Percentiles rank a stretch among this genome's conserved stretches.
Conservation (phyloP, 768 basidiomycete species). For the Lyophyllum semitale region DNA sequence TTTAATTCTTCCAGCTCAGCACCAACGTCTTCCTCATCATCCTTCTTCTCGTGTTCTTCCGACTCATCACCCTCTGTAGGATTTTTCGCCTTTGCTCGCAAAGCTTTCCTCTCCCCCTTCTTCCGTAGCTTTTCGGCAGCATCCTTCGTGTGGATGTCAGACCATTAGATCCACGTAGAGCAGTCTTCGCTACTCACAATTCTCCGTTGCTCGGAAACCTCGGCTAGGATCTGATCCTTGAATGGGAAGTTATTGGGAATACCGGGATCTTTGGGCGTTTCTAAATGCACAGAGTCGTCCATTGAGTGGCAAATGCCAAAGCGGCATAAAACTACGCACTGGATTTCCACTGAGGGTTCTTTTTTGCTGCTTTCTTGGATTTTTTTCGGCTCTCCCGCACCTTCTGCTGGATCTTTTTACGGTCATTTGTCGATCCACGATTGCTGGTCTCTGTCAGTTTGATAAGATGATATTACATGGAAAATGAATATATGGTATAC, state of each 20-base stretch:
- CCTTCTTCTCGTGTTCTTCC: slow-evolving; percentile 18
- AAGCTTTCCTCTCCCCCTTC: slow-evolving; percentile 65
- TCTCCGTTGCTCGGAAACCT: slow-evolving; percentile 81
- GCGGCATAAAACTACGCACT: slow-evolving; percentile 49
- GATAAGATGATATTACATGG: neutral
- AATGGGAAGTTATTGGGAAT: slow-evolving; percentile 93
- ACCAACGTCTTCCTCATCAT: slow-evolving; percentile 28
- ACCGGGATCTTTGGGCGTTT: slow-evolving; percentile 86
- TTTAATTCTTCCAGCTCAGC: slow-evolving; percentile 26
- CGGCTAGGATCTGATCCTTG: slow-evolving; percentile 93
- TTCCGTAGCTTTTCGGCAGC: slow-evolving; percentile 74
- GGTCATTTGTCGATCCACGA: slow-evolving; percentile 70
- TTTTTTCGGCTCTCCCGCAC: slow-evolving; percentile 78
- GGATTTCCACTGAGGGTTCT: slow-evolving; percentile 85
- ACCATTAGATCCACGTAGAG: neutral
- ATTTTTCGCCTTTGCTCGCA: slow-evolving; percentile 19
- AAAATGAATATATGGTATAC: neutral
- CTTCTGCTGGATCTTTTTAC: slow-evolving; percentile 75
- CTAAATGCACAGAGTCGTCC: slow-evolving; percentile 33
- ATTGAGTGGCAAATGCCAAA: neutral
- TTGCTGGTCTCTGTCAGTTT: slow-evolving; percentile 75
- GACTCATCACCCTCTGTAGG: neutral
- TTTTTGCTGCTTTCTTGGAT: slow-evolving; percentile 71
- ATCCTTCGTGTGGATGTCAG: slow-evolving; percentile 42
- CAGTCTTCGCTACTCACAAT: slow-evolving; percentile 44